Evolutionary conservation across 208 protist genomes (phyloP), one percentile per base, ranked within the genome.

Genomic region (Trypanosoma melophagium): DNA sequence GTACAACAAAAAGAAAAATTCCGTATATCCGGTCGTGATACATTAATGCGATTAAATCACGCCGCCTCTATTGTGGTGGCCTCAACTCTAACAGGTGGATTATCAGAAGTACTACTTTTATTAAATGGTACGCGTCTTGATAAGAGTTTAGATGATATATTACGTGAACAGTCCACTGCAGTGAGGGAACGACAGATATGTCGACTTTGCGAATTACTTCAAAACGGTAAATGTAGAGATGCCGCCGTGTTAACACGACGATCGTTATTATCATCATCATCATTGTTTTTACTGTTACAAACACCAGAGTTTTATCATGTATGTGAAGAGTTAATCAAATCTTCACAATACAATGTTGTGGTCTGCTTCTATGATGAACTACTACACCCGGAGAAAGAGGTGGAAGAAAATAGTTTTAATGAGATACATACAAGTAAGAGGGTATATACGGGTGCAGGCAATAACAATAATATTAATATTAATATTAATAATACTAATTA

Each of bases 11-110:
- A 56, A 40, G 19, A 67, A 56, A 12, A 12, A 10, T 25, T n/a
- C 25, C 47, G 49, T 41, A 19, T 66, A n/a, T 44, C 41, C 14
- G 60, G 65, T 38, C 57, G 60, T 28, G 64, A 71, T 19, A 51
- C 54, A 13, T 28, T 76, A 42, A 38, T 16, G 24, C 60, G 63
- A 51, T 24, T 80, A 19, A 66, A 71, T 40, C 76, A 76, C 40
- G 57, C 66, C 28, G 76, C 76, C 16, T 74, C 69, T 53, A 54
- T 76, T 59, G 66, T 75, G 22, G 28, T 74, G n/a, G 40, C 75
- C 7, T 55, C 68, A 12, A 50, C 22, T 53, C 53, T 13, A 0
- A 54, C 28, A 12, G 41, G 60, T 21, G 73, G 68, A 31, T 56
- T 60, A 21, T 71, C 41, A 0, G 61, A 66, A 41, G 40, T 79